Evolutionary conservation across 345 rosid species (phyloP), one percentile per base, ranked within the genome.

Genomic region (Rhizophora mangle): DNA sequence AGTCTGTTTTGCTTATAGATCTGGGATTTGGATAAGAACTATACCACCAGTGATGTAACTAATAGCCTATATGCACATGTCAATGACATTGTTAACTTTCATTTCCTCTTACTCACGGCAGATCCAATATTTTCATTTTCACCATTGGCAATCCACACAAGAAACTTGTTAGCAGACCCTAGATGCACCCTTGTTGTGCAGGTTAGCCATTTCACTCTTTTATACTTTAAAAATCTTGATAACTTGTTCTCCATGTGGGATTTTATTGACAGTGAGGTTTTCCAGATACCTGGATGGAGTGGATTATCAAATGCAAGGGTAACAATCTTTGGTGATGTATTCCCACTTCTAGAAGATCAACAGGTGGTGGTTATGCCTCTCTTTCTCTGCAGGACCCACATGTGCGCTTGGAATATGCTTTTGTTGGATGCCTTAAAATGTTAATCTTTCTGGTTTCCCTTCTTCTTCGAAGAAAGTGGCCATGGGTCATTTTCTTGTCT

Each of bases 231-330:
- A 30, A 65, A 22, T 30, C 51, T 68, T 63, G 11, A 32, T 62
- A 57, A 13, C 15, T 74, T 62, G 13, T 53, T 72, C 63, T 63
- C 52, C 60, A 16, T 71, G 30, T 73, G n/a, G 67, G 60, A 53
- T 71, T 74, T 80, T 73, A 70, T 27, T 81, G 77, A 81, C 64
- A 4, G 68, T 76, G 62, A 60, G 63, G 31, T 64, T 77, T 68
- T 5, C 47, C 58, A 95, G 99, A 87, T 95, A 76, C 99, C 98
- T 27, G 97, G 98, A 70, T 92, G 98, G 99, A 95, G 91, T 77
- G 83, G 97, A 86, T 90, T 95, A 81, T 95, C 98, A 36, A 95
- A 92, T 82, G 99, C 99, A 63, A 86, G 99, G 72, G 99, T 87
- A 63, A 90, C 99, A 43, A 84, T 95, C 18, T 95, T 95, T 75